Percentiles rank a stretch among this genome's conserved stretches.
phyloP scores from a whole-genome alignment of 2,329 filamentous ascomycete genomes.

The Teratosphaeria epicoccoides region DNA sequence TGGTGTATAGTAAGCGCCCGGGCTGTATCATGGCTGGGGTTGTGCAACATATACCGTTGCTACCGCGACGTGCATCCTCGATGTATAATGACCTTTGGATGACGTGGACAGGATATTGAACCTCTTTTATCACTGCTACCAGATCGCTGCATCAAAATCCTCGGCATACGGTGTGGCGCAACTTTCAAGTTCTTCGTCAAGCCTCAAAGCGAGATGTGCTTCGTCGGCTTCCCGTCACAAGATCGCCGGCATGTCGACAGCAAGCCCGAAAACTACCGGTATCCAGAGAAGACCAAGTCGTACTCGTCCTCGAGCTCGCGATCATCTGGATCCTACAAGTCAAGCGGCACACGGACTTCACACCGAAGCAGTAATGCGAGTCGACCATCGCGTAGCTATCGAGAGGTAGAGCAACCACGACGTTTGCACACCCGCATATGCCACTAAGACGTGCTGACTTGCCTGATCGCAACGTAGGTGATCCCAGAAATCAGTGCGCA shows the following conservation, averaged over 20 bases:
- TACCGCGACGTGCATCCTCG: neutral
- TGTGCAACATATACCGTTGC: neutral
- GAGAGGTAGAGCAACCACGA: neutral
- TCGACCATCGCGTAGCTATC: neutral
- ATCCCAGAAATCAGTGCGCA: neutral
- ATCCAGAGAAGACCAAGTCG: neutral
- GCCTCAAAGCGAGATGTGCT: neutral
- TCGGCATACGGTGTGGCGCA: no score
- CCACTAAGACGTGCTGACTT: neutral
- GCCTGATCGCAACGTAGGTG: neutral
- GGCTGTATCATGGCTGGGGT: neutral
- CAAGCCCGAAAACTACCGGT: neutral
- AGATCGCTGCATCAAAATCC: neutral
- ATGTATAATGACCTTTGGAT: neutral
- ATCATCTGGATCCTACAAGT: neutral
- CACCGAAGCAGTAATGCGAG: neutral
- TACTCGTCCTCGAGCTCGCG: neutral
- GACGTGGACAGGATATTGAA: neutral
- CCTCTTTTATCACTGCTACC: neutral
- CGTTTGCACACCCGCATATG: neutral
- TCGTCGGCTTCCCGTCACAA: neutral
- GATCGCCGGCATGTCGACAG: neutral
- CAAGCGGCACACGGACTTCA: neutral
- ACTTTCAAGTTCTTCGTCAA: neutral
- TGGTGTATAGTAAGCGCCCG: neutral